A percentile compares a stretch with the other conserved stretches of the same genome.
Evolutionary conservation across 768 basidiomycete species (phyloP).

Genomic region (Inosperma sp.): DNA sequence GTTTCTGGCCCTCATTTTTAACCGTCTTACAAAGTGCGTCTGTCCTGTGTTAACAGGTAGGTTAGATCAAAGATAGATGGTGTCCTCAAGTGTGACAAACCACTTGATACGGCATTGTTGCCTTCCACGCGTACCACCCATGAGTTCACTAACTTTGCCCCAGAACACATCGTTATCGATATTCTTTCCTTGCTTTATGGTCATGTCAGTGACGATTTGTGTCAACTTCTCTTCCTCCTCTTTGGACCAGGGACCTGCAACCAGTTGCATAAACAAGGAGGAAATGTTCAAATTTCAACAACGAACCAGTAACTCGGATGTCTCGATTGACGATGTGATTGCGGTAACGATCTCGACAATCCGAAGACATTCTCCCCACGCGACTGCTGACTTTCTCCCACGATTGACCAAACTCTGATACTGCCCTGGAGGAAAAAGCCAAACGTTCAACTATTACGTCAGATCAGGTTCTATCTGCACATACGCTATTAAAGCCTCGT

Average conservation of each 20-base stretch:
- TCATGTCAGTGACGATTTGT: conserved; percentile 71
- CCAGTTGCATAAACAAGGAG: background rate
- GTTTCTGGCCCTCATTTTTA: conserved; percentile 66
- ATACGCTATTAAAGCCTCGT: conserved; percentile 58
- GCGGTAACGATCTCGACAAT: conserved; percentile 82
- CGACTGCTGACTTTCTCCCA: conserved; percentile 74
- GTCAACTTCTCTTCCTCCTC: conserved; percentile 76
- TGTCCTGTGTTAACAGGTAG: conserved; percentile 45
- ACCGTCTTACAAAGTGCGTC: conserved; percentile 68
- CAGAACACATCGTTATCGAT: conserved; percentile 80
- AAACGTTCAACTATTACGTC: background rate
- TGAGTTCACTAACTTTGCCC: conserved; percentile 68
- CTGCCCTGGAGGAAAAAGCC: conserved; percentile 57
- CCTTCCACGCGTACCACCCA: conserved; percentile 71
- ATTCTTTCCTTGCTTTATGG: conserved; percentile 64
- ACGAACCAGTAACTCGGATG: conserved; percentile 52
- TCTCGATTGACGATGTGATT: conserved; percentile 74
- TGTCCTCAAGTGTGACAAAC: conserved; percentile 31
- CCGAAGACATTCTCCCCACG: conserved; percentile 72
- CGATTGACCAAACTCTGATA: conserved; percentile 62
- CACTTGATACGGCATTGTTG: conserved; percentile 90
- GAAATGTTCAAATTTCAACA: background rate
- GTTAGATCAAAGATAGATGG: background rate
- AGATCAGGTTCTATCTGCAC: conserved; percentile 26
- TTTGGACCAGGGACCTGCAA: conserved; percentile 63